Base-by-base conservation (phyloP, 495 filamentous ascomycete species). In the Hypoxylon trugodes region DNA sequence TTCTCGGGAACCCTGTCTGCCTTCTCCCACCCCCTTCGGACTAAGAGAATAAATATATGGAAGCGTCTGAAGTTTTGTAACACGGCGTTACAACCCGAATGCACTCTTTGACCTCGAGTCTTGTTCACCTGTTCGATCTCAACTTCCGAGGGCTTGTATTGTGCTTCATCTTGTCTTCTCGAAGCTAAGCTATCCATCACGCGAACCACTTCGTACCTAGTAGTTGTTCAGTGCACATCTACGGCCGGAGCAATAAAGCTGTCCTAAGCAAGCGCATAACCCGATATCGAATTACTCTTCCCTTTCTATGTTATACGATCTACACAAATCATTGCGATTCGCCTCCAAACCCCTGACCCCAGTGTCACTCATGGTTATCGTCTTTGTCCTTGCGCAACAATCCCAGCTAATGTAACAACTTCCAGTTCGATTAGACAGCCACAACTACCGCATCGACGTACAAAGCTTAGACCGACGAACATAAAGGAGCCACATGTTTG, bases 31-130 rank as follows among this genome's bases (percentile, higher is more conserved):
- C 46, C 32, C 46, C n/a, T 18, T 47, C 21, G 33, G 40, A 35
- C 25, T 35, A 45, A 47, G 53, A 58, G 37, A 48, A 51, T 24
- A 19, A 28, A 52, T 53, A n/a, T n/a, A n/a, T n/a, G n/a, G 38
- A 24, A 40, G 47, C 46, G 57, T 56, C 58, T 61, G 42, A 43
- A 53, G 40, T 40, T 49, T 47, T 49, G 58, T 67, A 61, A 67
- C 64, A 61, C 57, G 38, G 46, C 21, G 58, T 61, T 58, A 35
- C 52, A 58, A 45, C 40, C n/a, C 40, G 41, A 33, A 61, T 57
- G 41, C 43, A 67, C 64, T 52, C 57, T 61, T 59, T 61, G 63
- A 57, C 63, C 50, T 46, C 16, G 46, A 50, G 16, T n/a, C n/a
- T n/a, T n/a, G n/a, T n/a, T n/a, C n/a, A n/a, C 19, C 12, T 40